phyloP scores from a whole-genome alignment of 164 flowering plant genomes.

The Aristolochia californica region DNA sequence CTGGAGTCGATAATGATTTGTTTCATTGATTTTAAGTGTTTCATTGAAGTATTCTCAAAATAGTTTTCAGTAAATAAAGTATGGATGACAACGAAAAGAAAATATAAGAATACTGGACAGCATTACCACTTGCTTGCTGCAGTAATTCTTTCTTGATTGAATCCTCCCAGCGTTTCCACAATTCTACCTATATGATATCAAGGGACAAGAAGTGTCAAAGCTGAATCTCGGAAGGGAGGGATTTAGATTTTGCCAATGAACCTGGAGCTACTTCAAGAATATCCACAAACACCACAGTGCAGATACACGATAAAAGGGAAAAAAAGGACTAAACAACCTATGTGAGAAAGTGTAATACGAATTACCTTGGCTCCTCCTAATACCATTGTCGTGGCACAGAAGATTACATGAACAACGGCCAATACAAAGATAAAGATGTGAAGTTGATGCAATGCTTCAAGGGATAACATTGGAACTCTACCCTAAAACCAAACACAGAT shows the following conservation, averaged over 20 bases:
- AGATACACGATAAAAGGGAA: too few species aligned
- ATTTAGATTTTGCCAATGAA: too few species aligned
- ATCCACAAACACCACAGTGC: too few species aligned
- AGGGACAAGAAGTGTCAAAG: too few species aligned
- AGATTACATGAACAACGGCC: constrained; percentile 71
- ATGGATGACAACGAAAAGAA: too few species aligned
- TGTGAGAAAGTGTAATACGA: too few species aligned
- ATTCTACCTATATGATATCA: constrained; percentile 41
- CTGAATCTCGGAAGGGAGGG: too few species aligned
- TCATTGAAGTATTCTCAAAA: background rate
- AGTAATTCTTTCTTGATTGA: constrained; percentile 34
- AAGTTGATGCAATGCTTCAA: constrained; percentile 79
- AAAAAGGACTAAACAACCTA: background rate
- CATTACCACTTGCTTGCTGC: constrained; percentile 3
- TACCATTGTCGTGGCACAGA: constrained; percentile 63
- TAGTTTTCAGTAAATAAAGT: background rate
- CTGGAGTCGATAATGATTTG: background rate
- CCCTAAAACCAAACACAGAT: constrained; percentile 30
- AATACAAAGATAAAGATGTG: constrained; percentile 90
- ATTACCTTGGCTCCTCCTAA: constrained; percentile 71
- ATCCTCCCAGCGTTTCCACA: constrained; percentile 89
- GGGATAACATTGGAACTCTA: constrained; percentile 60
- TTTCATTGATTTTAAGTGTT: background rate
- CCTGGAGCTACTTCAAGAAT: too few species aligned
- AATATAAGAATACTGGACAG: too few species aligned